Evolutionary conservation across 345 rosid species (phyloP).

Genomic region (Rhizophora mangle): DNA sequence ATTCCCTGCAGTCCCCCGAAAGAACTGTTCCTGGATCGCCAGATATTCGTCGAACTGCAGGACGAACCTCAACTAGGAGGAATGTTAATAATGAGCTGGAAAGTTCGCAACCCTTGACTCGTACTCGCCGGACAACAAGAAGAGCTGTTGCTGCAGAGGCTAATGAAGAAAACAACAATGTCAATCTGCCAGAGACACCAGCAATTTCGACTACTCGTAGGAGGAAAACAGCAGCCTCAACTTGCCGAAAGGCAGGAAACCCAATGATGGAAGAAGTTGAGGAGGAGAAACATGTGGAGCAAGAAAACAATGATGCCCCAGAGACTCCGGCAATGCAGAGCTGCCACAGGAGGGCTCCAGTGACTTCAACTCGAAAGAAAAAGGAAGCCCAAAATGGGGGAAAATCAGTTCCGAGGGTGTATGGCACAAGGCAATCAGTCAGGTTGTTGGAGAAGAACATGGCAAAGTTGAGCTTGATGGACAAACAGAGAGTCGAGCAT

Average conservation of each 20-base stretch:
- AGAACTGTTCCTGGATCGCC: conserved; percentile 28
- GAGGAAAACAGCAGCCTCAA: conserved; percentile 36
- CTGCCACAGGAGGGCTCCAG: conserved; percentile 19
- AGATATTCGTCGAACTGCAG: conserved; percentile 34
- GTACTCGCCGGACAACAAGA: conserved; percentile 42
- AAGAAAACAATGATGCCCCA: conserved; percentile 3
- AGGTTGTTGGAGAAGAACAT: conserved; percentile 62
- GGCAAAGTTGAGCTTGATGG: conserved; percentile 52
- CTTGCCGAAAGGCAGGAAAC: conserved; percentile 12
- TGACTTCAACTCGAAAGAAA: conserved; percentile 16
- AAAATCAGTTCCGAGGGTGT: conserved; percentile 38
- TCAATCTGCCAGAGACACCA: conserved; percentile 33
- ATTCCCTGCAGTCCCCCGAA: conserved; percentile 37
- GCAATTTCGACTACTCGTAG: conserved; percentile 31
- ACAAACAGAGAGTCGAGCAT: conserved; percentile 23
- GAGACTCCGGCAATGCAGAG: conserved; percentile 26
- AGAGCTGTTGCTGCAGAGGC: conserved; percentile 30
- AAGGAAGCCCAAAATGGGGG: conserved; percentile 23
- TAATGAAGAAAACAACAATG: conserved; percentile 42
- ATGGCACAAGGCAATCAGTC: conserved; percentile 66
- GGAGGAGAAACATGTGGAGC: conserved; percentile 10
- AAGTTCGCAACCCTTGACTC: conserved; percentile 36
- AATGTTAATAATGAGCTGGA: conserved; percentile 34
- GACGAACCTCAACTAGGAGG: conserved; percentile 48
- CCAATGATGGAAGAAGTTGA: conserved; percentile 7